Percentiles rank a stretch among this genome's conserved stretches.
These are phyloP conservation scores for Lithospermum erythrorhizon DNA, from an alignment of 257 asterid species.

Conservation along the genomic window DNA sequence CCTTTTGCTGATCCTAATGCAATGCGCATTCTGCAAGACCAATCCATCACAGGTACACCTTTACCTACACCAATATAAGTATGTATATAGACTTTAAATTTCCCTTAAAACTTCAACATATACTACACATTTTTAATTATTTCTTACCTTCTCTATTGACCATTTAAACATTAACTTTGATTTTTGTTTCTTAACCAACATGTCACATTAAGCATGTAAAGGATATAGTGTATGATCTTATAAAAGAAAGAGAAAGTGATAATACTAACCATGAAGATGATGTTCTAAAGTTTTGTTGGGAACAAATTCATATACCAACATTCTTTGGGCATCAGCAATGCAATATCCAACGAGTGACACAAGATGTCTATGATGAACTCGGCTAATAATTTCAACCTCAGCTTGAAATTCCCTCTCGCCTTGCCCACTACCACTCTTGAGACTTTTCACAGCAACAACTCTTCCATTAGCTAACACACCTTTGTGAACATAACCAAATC, in stretches of 20 bases:
- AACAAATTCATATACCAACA: constrained; percentile 81
- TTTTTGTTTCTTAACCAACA: too few relatives aligned
- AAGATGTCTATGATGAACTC: constrained; percentile 92
- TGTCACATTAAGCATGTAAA: too few relatives aligned
- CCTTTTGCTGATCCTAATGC: constrained; percentile 95
- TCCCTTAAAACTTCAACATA: too few relatives aligned
- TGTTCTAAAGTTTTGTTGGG: constrained; percentile 67
- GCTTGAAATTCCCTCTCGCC: constrained; percentile 95
- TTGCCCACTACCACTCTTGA: constrained; percentile 84
- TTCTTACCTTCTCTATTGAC: too few relatives aligned
- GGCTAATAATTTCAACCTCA: constrained; percentile 91
- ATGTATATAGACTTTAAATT: background rate
- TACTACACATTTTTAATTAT: too few relatives aligned
- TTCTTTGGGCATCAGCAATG: constrained; percentile 52
- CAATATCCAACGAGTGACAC: constrained; percentile 93
- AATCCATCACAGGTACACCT: constrained; percentile 62
- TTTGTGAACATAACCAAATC: constrained; percentile 79
- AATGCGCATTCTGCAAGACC: constrained; percentile 66
- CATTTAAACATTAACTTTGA: too few relatives aligned
- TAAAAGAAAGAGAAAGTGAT: too few relatives aligned
- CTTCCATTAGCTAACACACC: constrained; percentile 49
- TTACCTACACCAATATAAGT: constrained; percentile 33
- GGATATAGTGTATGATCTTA: too few relatives aligned
- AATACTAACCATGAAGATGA: constrained; percentile 65
- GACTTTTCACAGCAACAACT: constrained; percentile 77